These are phyloP conservation scores for Raphanus raphanistrum DNA, from an alignment of 345 rosid species.

Conservation along the genomic window DNA sequence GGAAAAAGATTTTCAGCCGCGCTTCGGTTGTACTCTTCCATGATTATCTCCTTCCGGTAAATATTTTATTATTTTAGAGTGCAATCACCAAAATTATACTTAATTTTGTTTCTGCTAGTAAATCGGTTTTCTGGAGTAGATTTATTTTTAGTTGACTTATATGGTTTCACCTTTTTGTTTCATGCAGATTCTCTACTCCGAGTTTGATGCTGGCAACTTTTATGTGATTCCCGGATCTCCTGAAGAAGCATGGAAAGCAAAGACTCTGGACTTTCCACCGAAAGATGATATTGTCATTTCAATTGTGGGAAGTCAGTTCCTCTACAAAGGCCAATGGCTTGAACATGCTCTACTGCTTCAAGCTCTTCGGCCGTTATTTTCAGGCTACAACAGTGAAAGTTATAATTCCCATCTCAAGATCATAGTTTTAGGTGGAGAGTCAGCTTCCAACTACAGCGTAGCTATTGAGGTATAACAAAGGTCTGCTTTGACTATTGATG, in stretches of 20 bases:
- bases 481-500: constrained; percentile 23
- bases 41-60: constrained; percentile 78
- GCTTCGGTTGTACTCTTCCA: constrained; percentile 84
- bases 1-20: constrained; percentile 82
- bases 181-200: constrained; percentile 73
- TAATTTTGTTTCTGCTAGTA: background rate
- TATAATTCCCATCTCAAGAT: constrained; percentile 55
- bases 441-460: constrained; percentile 66
- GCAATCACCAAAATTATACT: background rate
- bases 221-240: constrained; percentile 88
- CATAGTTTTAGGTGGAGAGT: constrained; percentile 60
- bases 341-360: constrained; percentile 85
- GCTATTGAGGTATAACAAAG: constrained; percentile 76
- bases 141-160: background rate
- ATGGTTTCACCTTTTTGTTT: background rate
- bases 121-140: too few relatives aligned
- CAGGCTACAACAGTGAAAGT: constrained; percentile 42
- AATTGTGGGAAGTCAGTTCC: constrained; percentile 76
- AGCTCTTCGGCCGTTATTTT: constrained; percentile 64
- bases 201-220: constrained; percentile 88
- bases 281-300: constrained; percentile 57
- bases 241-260: constrained; percentile 63
- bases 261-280: constrained; percentile 33
- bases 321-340: constrained; percentile 92
- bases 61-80: constrained; percentile 9